These are phyloP conservation scores for Leptographium procerum DNA, from an alignment of 2,329 filamentous ascomycete species.

Conservation along the genomic window DNA sequence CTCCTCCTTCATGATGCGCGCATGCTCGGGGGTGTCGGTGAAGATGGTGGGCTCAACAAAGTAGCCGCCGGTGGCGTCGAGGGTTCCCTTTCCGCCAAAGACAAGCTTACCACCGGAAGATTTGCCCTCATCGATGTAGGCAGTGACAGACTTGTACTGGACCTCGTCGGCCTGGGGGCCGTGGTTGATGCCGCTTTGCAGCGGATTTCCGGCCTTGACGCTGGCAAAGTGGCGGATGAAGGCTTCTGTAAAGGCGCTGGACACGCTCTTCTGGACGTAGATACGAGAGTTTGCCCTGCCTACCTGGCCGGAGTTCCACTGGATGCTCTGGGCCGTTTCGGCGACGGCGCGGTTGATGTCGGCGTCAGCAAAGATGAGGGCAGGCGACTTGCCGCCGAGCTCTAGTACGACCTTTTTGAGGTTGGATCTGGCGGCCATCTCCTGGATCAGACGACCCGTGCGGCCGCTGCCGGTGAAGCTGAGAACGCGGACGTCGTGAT, in stretches of 20 bases:
- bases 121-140: slow-evolving; percentile 24
- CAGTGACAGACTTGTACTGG: slow-evolving; percentile 28
- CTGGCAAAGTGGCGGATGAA: slow-evolving; percentile 32
- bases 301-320: slow-evolving; percentile 33
- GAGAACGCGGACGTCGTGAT: slow-evolving; percentile 41
- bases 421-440: slow-evolving; percentile 47
- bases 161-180: slow-evolving; percentile 34
- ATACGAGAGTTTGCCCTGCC: slow-evolving; percentile 38
- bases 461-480: slow-evolving; percentile 51
- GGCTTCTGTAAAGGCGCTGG: slow-evolving; percentile 16
- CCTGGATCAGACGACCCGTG: slow-evolving; percentile 48
- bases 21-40: slow-evolving; percentile 21
- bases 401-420: slow-evolving; percentile 50
- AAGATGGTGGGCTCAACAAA: slow-evolving; percentile 30
- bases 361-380: slow-evolving; percentile 47
- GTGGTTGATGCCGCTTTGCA: slow-evolving; percentile 18
- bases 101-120: slow-evolving; percentile 16
- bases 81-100: slow-evolving; percentile 15
- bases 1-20: slow-evolving; percentile 35
- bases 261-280: slow-evolving; percentile 30
- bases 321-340: slow-evolving; percentile 27
- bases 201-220: slow-evolving; percentile 26
- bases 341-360: slow-evolving; percentile 46
- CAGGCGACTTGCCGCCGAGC: slow-evolving; percentile 48
- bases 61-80: slow-evolving; percentile 17